A percentile compares a stretch with the other conserved stretches of the same genome.
Evolutionary conservation across 106 monocot genomes (phyloP).

Genomic region (Phalaenopsis aphrodite): DNA sequence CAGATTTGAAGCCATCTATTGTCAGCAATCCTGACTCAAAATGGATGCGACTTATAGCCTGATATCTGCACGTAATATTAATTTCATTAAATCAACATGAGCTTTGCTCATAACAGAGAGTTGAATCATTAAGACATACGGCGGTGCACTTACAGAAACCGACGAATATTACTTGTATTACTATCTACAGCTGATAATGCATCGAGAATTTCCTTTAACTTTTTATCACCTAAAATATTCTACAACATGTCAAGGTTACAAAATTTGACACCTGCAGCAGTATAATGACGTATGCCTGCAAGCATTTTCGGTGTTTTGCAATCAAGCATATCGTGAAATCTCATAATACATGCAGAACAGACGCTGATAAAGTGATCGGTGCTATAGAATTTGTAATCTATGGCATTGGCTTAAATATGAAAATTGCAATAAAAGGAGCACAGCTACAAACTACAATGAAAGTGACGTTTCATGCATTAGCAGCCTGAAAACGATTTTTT

Average conservation of each 20-base stretch:
- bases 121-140: neutral
- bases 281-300: neutral
- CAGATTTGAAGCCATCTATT: slow-evolving; percentile 68
- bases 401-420: too few species aligned
- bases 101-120: neutral
- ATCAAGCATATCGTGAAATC: neutral
- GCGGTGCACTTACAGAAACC: slow-evolving; percentile 65
- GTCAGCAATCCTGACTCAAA: slow-evolving; percentile 52
- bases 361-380: neutral
- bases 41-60: slow-evolving; percentile 59
- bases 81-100: neutral
- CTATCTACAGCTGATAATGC: slow-evolving; percentile 42
- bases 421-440: too few species aligned
- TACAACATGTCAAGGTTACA: slow-evolving; percentile 13
- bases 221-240: slow-evolving; percentile 69
- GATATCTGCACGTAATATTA: slow-evolving; percentile 35
- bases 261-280: slow-evolving; percentile 1
- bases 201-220: slow-evolving; percentile 56
- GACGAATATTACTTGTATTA: slow-evolving; percentile 43
- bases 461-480: too few species aligned
- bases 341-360: neutral
- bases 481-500: too few species aligned
- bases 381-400: neutral
- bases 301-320: neutral
- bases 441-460: too few species aligned